Evolutionary conservation across 2,329 filamentous ascomycete genomes (phyloP).

Genomic region (Pseudocercospora cruenta): DNA sequence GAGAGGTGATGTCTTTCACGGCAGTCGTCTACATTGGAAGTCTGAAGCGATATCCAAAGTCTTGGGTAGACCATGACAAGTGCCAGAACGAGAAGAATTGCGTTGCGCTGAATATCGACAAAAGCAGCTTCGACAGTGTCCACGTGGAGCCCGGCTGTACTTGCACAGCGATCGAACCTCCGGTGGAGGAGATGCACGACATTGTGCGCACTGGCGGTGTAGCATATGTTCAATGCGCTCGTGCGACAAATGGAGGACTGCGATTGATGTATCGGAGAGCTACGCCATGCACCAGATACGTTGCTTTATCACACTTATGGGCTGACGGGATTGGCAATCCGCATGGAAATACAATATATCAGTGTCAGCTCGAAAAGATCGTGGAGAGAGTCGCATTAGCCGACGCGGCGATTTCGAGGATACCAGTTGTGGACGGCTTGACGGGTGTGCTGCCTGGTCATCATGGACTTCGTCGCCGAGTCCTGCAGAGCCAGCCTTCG

Average conservation of each 20-base stretch:
- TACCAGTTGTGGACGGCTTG: not conserved
- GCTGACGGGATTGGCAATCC: not conserved
- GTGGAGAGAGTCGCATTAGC: not conserved
- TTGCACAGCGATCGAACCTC: not conserved
- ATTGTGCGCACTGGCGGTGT: not conserved
- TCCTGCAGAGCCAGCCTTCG: not conserved
- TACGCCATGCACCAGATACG: not conserved
- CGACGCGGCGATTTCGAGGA: not conserved
- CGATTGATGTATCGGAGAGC: not conserved
- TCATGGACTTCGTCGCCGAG: not conserved
- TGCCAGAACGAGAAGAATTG: not conserved
- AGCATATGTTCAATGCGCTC: constrained; percentile 4
- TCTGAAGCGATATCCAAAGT: not conserved
- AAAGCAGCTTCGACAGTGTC: not conserved
- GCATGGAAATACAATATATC: not conserved
- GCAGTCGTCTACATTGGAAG: not conserved
- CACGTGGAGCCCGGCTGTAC: not conserved
- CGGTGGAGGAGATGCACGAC: not conserved
- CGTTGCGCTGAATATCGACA: not conserved
- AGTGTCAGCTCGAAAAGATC: not conserved
- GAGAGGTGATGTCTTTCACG: not conserved
- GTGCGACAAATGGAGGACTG: not conserved
- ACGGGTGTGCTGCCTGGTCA: not conserved
- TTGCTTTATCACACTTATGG: not conserved
- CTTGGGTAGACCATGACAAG: not conserved